Conservation (phyloP, 768 basidiomycete genomes). For the Neoboletus subvelutipes region DNA sequence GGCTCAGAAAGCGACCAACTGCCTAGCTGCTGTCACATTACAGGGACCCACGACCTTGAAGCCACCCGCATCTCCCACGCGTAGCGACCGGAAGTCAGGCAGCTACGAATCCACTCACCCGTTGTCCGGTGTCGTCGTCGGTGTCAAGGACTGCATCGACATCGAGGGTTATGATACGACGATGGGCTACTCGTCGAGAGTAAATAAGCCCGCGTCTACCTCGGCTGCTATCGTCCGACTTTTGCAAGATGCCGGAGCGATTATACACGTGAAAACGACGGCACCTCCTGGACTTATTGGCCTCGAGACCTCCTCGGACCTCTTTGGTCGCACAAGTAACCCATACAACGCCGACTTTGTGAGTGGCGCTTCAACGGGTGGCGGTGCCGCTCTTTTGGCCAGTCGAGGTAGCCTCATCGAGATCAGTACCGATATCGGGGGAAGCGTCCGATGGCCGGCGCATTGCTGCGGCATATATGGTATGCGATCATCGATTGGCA, state of each 20-base stretch:
- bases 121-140: conserved; percentile 48
- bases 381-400: conserved; percentile 50
- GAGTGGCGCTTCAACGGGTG: conserved; percentile 51
- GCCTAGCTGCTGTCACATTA: conserved; percentile 47
- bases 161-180: conserved; percentile 48
- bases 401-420: conserved; percentile 45
- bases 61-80: conserved; percentile 9
- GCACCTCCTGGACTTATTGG: conserved; percentile 43
- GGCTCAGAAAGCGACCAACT: conserved; percentile 48
- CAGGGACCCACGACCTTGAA: conserved; percentile 25
- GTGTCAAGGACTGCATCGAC: conserved; percentile 49
- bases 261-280: conserved; percentile 43
- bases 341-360: conserved; percentile 43
- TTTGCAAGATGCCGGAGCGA: conserved; percentile 41
- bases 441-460: conserved; percentile 49
- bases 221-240: conserved; percentile 42
- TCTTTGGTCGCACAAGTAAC: conserved; percentile 48
- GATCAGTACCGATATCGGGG: conserved; percentile 50
- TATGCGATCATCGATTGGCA: conserved; percentile 38
- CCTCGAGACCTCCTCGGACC: conserved; percentile 42
- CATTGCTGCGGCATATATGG: conserved; percentile 48
- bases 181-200: conserved; percentile 41
- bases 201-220: conserved; percentile 33
- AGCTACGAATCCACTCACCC: conserved; percentile 12
- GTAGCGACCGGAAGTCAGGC: conserved; percentile 1